phyloP scores from a whole-genome alignment of 176 grass and related monocot genomes.

The Cenchrus americanus region DNA sequence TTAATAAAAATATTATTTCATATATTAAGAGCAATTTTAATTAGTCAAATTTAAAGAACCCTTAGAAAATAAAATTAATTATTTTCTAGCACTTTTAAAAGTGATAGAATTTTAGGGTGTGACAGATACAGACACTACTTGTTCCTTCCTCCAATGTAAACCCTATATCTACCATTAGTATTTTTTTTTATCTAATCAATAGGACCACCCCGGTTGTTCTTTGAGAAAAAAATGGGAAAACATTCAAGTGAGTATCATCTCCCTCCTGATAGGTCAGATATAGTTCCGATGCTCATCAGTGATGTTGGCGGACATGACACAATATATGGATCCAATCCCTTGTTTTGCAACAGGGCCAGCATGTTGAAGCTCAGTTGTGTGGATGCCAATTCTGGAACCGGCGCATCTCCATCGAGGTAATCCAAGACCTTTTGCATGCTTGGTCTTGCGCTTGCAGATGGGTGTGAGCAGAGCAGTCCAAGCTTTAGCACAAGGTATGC shows the following conservation, averaged over 20 bases:
- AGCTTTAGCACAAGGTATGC: slow-evolving; percentile 55
- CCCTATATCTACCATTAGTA: too few relatives aligned
- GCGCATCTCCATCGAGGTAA: slow-evolving; percentile 40
- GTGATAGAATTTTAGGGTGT: too few relatives aligned
- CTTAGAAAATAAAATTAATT: too few relatives aligned
- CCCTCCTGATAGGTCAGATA: slow-evolving; percentile 11
- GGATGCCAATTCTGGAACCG: slow-evolving; percentile 28
- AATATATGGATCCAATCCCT: background rate
- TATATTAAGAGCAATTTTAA: too few relatives aligned
- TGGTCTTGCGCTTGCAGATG: slow-evolving; percentile 35
- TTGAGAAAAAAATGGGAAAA: too few relatives aligned
- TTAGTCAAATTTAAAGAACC: too few relatives aligned
- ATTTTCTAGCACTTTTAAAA: too few relatives aligned
- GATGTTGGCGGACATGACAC: background rate
- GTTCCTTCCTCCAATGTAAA: too few relatives aligned
- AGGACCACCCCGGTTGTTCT: too few relatives aligned
- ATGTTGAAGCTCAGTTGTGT: background rate
- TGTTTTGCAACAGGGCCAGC: slow-evolving; percentile 6
- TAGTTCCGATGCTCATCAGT: background rate
- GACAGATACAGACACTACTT: too few relatives aligned
- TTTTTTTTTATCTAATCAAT: too few relatives aligned
- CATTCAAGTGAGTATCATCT: background rate
- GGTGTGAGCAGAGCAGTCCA: slow-evolving; percentile 53
- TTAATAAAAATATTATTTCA: too few relatives aligned
- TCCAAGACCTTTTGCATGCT: slow-evolving; percentile 46